Evolutionary conservation across 805 yeast genomes (phyloP).

Genomic region (Yamadazyma endophytica): DNA sequence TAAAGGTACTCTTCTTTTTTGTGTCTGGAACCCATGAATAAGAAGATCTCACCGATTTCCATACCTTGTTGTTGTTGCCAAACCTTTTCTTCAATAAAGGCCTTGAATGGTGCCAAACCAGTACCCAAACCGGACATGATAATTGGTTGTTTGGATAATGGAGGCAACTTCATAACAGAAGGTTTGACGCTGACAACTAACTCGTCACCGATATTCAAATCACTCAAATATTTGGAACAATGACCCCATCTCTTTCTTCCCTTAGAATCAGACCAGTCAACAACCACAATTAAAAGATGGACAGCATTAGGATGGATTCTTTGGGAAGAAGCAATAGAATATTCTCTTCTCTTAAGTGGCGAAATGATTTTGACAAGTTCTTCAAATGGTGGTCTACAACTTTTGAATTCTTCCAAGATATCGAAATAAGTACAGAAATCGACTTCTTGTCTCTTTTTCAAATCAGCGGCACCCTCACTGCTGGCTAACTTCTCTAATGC

Average conservation of each 20-base stretch:
- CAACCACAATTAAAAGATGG: constrained; percentile 89
- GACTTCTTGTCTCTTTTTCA: constrained; percentile 81
- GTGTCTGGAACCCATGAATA: constrained; percentile 92
- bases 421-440: constrained; percentile 81
- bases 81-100: constrained; percentile 90
- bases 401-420: constrained; percentile 69
- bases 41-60: constrained; percentile 82
- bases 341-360: constrained; percentile 93
- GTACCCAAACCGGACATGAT: constrained; percentile 98
- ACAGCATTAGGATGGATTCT: constrained; percentile 86
- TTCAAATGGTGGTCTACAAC: constrained; percentile 72
- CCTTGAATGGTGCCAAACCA: constrained; percentile 97
- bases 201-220: constrained; percentile 74
- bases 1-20: constrained; percentile 91
- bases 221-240: constrained; percentile 86
- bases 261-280: constrained; percentile 86
- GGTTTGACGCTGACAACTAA: constrained; percentile 93
- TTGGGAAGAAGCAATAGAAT: constrained; percentile 96
- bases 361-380: constrained; percentile 72
- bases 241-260: constrained; percentile 91
- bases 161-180: constrained; percentile 94
- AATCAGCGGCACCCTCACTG: constrained; percentile 77
- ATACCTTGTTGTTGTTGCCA: constrained; percentile 89
- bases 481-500: constrained; percentile 61
- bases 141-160: constrained; percentile 80